A percentile compares a stretch with the other conserved stretches of the same genome.
Evolutionary conservation across 768 basidiomycete species (phyloP).

Genomic region (Daedaleopsis sinensis): DNA sequence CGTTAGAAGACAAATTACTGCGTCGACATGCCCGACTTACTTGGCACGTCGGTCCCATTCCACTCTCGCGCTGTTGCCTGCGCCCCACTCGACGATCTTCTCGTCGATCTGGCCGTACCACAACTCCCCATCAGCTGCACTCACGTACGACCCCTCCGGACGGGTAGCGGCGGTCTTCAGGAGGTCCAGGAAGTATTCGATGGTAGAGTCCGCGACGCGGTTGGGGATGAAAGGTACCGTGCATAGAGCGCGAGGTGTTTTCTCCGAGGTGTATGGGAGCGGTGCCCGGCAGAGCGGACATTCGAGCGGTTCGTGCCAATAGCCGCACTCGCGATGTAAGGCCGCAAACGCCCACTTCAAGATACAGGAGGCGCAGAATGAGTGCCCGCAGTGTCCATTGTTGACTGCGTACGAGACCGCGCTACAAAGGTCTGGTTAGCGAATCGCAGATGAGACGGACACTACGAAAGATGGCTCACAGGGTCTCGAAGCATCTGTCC

Average conservation of each 20-base stretch:
- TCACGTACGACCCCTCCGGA: not conserved
- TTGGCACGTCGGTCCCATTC: slow-evolving; percentile 66
- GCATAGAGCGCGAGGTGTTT: slow-evolving; percentile 48
- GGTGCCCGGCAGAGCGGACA: slow-evolving; percentile 67
- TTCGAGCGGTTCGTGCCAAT: slow-evolving; percentile 69
- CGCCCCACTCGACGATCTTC: slow-evolving; percentile 45
- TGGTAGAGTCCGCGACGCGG: slow-evolving; percentile 53
- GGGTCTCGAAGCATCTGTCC: slow-evolving; percentile 63
- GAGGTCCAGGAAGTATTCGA: slow-evolving; percentile 55
- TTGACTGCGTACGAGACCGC: slow-evolving; percentile 61
- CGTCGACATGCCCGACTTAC: slow-evolving; percentile 34
- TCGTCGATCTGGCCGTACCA: slow-evolving; percentile 23
- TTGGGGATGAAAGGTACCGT: slow-evolving; percentile 70
- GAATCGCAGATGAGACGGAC: too few species aligned
- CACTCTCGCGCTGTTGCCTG: slow-evolving; percentile 48
- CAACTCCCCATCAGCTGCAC: slow-evolving; percentile 38
- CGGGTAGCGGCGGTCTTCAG: slow-evolving; percentile 29
- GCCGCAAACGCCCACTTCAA: slow-evolving; percentile 72
- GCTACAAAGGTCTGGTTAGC: slow-evolving; percentile 23
- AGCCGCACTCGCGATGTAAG: slow-evolving; percentile 61
- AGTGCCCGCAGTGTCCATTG: slow-evolving; percentile 63
- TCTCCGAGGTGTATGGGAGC: slow-evolving; percentile 53
- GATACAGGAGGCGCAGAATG: slow-evolving; percentile 69
- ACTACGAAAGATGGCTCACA: slow-evolving; percentile 31
- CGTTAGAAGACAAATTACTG: not conserved